phyloP scores from a whole-genome alignment of 148 eudicot species.

The Selenicereus undatus region DNA sequence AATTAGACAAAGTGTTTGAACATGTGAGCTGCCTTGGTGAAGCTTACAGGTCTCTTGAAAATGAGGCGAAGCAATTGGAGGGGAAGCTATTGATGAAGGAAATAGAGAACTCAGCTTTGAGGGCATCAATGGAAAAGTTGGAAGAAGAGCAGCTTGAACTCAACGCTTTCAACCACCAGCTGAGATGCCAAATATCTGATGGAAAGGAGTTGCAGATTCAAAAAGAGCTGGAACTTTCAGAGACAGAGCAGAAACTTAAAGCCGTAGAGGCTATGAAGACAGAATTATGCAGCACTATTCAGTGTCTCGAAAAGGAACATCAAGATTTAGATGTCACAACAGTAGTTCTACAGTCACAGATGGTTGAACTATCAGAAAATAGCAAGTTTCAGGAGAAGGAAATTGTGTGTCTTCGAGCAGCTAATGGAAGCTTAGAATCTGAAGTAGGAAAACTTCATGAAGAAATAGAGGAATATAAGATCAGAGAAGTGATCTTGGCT shows the following conservation, averaged over 20 bases:
- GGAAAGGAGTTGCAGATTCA: conserved; percentile 33
- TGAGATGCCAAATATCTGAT: conserved; percentile 36
- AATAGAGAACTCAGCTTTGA: conserved; percentile 49
- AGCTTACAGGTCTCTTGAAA: conserved; percentile 46
- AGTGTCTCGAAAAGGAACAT: conserved; percentile 35
- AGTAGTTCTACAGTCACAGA: conserved; percentile 41
- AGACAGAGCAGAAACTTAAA: conserved; percentile 39
- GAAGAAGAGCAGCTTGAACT: conserved; percentile 49
- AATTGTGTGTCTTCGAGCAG: conserved; percentile 48
- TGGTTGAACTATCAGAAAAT: conserved; percentile 39
- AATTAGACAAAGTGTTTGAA: conserved; percentile 35
- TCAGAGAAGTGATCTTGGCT: conserved; percentile 58
- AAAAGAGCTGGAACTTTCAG: conserved; percentile 45
- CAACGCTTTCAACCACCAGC: conserved; percentile 36
- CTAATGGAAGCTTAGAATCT: conserved; percentile 44
- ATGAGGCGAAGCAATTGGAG: conserved; percentile 39
- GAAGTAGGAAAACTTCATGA: conserved; percentile 52
- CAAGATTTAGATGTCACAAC: conserved; percentile 32
- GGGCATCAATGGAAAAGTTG: conserved; percentile 38
- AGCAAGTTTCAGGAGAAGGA: conserved; percentile 42
- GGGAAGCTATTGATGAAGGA: conserved; percentile 45
- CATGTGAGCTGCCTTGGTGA: conserved; percentile 40
- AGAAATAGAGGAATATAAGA: conserved; percentile 58
- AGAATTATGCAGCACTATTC: conserved; percentile 45
- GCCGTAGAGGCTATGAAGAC: conserved; percentile 37